Evolutionary conservation across 73 alveolate species (phyloP), one percentile per base, ranked within the genome.

Genomic region (Diophrys appendiculata): DNA sequence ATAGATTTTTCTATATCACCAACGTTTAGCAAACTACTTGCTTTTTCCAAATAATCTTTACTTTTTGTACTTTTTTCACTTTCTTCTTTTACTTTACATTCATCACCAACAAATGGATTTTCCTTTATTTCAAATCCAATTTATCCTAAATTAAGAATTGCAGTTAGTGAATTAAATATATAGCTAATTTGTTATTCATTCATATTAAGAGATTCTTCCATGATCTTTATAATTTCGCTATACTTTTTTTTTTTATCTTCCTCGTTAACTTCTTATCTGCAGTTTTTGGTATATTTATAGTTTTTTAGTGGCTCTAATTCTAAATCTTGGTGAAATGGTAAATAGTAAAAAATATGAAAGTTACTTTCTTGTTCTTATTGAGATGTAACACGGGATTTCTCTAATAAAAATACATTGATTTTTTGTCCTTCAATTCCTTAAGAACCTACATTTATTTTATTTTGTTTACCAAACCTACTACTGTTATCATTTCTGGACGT

Each of bases 391-490:
- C 99, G 82, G 56, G 96, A 87, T 71, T 95, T 95, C 82, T 95
- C 99, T 81, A 95, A 81, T 24, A 95, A 79, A 90, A 93, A 95
- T 53, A 91, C 91, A 33, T 80, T 88, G 65, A 95, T 95, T 56
- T 86, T 83, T 1, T 98, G 98, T 32, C 93, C 84, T 52, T 84
- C 80, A 30, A 95, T 86, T 86, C 98, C 97, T 65, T 88, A 81
- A 65, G 89, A 82, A 73, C 88, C 95, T 52, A 95, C 93, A 72
- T 95, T 95, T 29, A 98, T 95, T 81, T 96, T 93, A 73, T 97
- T 98, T 82, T 96, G 97, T 90, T 98, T 98, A 29, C 99, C 99
- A 85, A 98, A 98, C 76, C 99, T 88, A 65, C 96, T 76, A 13
- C 97, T 90, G 69, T 95, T 96, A 82, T 94, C 91, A 60, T 95